These are phyloP conservation scores for Bipolaris oryzae DNA, from an alignment of 2,329 filamentous ascomycete species.

Conservation along the genomic window DNA sequence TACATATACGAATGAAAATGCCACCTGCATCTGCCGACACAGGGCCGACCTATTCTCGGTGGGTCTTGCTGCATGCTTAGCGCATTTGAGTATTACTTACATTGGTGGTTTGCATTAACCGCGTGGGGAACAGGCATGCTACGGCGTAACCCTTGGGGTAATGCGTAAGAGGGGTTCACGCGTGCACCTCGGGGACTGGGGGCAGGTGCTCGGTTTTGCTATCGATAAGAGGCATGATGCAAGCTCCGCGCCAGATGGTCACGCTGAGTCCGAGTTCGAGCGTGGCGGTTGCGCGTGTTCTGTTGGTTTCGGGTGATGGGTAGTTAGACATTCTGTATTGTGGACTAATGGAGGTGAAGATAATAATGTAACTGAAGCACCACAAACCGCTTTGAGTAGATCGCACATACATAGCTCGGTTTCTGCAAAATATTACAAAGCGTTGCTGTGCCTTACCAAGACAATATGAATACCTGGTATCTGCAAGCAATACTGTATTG, in stretches of 20 bases:
- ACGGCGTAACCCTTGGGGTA: background rate
- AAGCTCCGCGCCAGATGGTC: background rate
- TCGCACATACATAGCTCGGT: background rate
- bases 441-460: background rate
- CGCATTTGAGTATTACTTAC: background rate
- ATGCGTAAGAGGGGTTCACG: background rate
- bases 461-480: background rate
- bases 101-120: background rate
- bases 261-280: background rate
- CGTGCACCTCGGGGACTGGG: background rate
- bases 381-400: background rate
- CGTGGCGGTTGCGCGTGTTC: background rate
- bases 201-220: background rate
- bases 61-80: background rate
- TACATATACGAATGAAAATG: background rate
- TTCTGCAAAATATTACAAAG: too few species aligned
- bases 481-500: background rate
- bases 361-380: background rate
- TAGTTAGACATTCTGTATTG: background rate
- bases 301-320: background rate
- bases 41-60: background rate
- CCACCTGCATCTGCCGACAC: conserved; percentile 5
- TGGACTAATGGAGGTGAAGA: background rate
- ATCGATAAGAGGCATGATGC: conserved; percentile 3
- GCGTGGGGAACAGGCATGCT: background rate